A percentile compares a stretch with the other conserved stretches of the same genome.
Conservation (phyloP, 768 basidiomycete species). For the Guyanaporus albipodus region DNA sequence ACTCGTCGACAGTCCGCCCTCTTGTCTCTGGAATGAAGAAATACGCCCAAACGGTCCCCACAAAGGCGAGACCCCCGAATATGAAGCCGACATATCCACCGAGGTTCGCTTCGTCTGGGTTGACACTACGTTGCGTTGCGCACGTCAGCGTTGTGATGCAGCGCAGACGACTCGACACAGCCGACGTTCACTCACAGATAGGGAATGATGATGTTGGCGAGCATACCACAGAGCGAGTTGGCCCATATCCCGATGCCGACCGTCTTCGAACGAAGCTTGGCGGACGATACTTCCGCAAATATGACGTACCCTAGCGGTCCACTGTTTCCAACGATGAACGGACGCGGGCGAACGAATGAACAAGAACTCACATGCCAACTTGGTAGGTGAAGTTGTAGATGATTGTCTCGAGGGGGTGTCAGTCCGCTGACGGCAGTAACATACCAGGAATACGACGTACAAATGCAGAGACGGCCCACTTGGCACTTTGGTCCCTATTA, state of each 20-base stretch:
- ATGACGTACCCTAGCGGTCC: conserved; percentile 28
- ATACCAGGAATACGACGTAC: conserved; percentile 1
- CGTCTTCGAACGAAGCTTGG: conserved; percentile 30
- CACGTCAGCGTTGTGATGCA: no score
- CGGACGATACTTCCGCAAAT: conserved; percentile 28
- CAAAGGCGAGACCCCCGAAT: conserved; percentile 23
- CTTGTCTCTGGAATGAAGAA: conserved; percentile 28
- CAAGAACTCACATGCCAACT: conserved; percentile 19
- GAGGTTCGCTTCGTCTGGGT: conserved; percentile 25
- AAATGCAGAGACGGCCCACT: conserved; percentile 23
- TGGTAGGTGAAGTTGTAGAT: conserved; percentile 31
- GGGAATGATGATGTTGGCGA: conserved; percentile 24
- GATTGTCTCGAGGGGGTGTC: conserved; percentile 18
- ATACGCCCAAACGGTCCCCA: conserved; percentile 23
- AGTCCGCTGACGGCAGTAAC: background rate
- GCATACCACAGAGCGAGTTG: conserved; percentile 25
- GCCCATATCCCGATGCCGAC: conserved; percentile 25
- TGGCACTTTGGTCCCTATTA: conserved; percentile 7
- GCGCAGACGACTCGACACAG: no score
- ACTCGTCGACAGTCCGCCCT: conserved; percentile 29
- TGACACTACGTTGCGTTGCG: conserved; percentile 18
- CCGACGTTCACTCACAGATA: conserved; percentile 20
- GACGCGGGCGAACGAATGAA: background rate
- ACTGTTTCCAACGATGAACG: conserved; percentile 3
- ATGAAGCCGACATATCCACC: conserved; percentile 29